Conservation (phyloP, 768 basidiomycete species). For the Pholiota conissans region DNA sequence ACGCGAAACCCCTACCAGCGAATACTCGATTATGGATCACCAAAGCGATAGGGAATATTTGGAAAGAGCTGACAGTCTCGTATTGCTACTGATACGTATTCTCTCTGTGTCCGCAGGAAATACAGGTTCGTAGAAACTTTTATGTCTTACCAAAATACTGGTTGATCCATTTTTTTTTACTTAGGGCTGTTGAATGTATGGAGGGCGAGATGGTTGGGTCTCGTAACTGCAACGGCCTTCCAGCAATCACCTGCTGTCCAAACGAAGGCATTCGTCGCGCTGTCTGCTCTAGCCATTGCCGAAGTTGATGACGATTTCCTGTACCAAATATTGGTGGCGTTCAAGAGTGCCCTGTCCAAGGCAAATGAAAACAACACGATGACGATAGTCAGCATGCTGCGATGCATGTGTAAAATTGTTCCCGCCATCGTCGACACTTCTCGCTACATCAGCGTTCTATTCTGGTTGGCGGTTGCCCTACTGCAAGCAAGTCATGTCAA, state of each 20-base stretch:
- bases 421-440: slow-evolving; percentile 69
- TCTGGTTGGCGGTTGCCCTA: slow-evolving; percentile 88
- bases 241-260: slow-evolving; percentile 89
- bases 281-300: slow-evolving; percentile 78
- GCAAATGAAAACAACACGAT: slow-evolving; percentile 69
- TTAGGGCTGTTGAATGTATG: slow-evolving; percentile 81
- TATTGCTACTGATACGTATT: slow-evolving; percentile 60
- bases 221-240: slow-evolving; percentile 87
- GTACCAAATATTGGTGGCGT: slow-evolving; percentile 90
- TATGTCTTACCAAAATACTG: background rate
- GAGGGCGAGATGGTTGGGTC: slow-evolving; percentile 92
- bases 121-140: slow-evolving; percentile 49
- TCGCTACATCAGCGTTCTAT: slow-evolving; percentile 71
- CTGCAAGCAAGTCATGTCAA: slow-evolving; percentile 75
- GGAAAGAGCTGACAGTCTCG: slow-evolving; percentile 66
- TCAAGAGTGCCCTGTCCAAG: slow-evolving; percentile 68
- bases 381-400: slow-evolving; percentile 84
- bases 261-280: slow-evolving; percentile 79
- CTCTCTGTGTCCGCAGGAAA: slow-evolving; percentile 67
- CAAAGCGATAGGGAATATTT: slow-evolving; percentile 55
- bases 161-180: background rate
- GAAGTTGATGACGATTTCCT: slow-evolving; percentile 92
- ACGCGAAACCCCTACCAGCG: slow-evolving; percentile 63
- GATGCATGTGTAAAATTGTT: slow-evolving; percentile 78
- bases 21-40: slow-evolving; percentile 61